phyloP scores from a whole-genome alignment of 192 early-diverging fungal genomes.

The Umbelopsis ramanniana region DNA sequence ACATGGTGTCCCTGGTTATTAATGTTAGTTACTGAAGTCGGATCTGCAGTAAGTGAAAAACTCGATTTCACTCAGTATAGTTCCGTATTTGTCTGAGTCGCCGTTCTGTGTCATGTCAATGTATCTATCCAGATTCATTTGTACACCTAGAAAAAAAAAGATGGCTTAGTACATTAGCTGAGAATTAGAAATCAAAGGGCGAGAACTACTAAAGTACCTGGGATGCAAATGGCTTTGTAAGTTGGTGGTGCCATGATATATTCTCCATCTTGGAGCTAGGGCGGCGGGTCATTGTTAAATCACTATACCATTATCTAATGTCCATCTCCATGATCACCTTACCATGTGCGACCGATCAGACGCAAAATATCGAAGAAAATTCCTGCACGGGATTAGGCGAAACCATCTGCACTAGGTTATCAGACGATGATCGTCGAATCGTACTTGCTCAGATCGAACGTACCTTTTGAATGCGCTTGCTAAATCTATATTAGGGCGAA shows the following conservation, averaged over 20 bases:
- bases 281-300: too few relatives aligned
- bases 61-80: background rate
- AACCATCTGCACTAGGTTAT: constrained; percentile 11
- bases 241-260: constrained; percentile 24
- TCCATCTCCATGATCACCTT: background rate
- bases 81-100: background rate
- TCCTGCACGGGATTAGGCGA: constrained; percentile 23
- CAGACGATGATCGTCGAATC: background rate
- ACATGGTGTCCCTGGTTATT: too few relatives aligned
- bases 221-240: constrained; percentile 9
- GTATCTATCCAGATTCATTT: constrained; percentile 25
- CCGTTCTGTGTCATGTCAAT: constrained; percentile 25
- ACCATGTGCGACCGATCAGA: constrained; percentile 38
- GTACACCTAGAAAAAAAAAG: background rate
- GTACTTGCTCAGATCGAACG: background rate
- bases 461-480: constrained; percentile 27
- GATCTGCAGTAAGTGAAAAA: constrained; percentile 16
- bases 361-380: constrained; percentile 24
- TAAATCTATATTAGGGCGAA: constrained; percentile 13
- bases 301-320: background rate
- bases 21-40: too few relatives aligned
- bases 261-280: constrained; percentile 8
- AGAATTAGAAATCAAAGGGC: background rate
- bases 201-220: constrained; percentile 1
- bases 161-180: background rate